These are phyloP conservation scores for Tylopilus sp. DNA, from an alignment of 768 basidiomycete genomes.

Conservation along the genomic window DNA sequence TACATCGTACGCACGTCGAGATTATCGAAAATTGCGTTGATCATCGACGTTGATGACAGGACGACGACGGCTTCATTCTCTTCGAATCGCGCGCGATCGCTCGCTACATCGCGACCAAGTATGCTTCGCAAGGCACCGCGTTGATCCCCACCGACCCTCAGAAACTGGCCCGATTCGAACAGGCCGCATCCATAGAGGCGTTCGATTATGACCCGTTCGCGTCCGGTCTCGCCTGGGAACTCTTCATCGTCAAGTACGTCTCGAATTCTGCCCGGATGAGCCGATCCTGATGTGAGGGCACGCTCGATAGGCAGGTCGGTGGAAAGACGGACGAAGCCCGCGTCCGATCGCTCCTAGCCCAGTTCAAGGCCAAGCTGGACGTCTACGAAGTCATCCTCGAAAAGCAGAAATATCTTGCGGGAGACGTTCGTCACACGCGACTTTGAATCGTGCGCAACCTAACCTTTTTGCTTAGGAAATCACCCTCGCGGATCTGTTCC, in stretches of 20 bases:
- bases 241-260: conserved; percentile 44
- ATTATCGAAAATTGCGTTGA: not conserved
- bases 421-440: conserved; percentile 24
- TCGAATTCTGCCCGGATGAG: not conserved
- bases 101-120: conserved; percentile 41
- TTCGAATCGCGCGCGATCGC: conserved; percentile 42
- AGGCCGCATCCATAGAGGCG: conserved; percentile 48
- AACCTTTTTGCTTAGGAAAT: conserved; percentile 4
- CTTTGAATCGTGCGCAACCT: not conserved
- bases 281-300: not conserved
- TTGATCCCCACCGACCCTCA: conserved; percentile 37
- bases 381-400: conserved; percentile 34
- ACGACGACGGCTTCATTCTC: conserved; percentile 42
- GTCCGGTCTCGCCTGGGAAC: conserved; percentile 40
- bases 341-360: conserved; percentile 23
- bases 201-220: conserved; percentile 50
- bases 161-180: conserved; percentile 46
- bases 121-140: conserved; percentile 30
- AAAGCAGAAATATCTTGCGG: conserved; percentile 35
- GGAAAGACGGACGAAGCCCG: conserved; percentile 30
- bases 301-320: conserved; percentile 14
- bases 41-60: conserved; percentile 3
- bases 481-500: conserved; percentile 22
- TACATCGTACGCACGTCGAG: conserved; percentile 17
- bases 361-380: conserved; percentile 32